Percentiles rank a stretch among this genome's conserved stretches.
These are phyloP conservation scores for Phaffomyces opuntiae DNA, from an alignment of 805 yeast genomes.

Conservation along the genomic window DNA sequence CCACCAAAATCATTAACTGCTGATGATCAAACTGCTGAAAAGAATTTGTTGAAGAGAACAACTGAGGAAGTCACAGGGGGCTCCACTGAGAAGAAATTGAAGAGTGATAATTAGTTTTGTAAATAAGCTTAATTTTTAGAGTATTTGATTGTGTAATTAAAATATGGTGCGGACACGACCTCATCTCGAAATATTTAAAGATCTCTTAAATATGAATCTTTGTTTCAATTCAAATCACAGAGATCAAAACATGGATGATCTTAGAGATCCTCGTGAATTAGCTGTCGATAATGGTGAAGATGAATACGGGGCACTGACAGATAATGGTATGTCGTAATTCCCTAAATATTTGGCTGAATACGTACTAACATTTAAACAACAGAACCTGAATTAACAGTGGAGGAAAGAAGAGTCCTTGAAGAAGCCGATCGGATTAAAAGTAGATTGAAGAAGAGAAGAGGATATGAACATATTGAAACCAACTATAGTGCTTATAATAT, in stretches of 20 bases:
- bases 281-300: neutral
- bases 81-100: conserved; percentile 26
- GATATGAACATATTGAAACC: too few relatives aligned
- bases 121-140: neutral
- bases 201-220: too few relatives aligned
- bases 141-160: neutral
- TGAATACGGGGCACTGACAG: conserved; percentile 10
- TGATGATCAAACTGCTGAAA: conserved; percentile 1
- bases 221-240: neutral
- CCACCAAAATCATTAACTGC: conserved; percentile 12
- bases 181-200: neutral
- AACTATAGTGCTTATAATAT: too few relatives aligned
- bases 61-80: conserved; percentile 19
- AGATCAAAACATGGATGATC: conserved; percentile 6
- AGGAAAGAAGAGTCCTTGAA: neutral
- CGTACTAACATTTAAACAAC: neutral
- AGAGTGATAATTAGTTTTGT: conserved; percentile 6
- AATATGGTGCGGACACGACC: neutral
- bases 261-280: conserved; percentile 11
- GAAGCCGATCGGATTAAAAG: neutral
- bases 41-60: conserved; percentile 14
- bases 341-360: too few relatives aligned
- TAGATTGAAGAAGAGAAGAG: neutral
- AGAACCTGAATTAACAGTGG: neutral
- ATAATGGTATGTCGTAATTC: conserved; percentile 5